Evolutionary conservation across 2,329 filamentous ascomycete species (phyloP), one percentile per base, ranked within the genome.

Genomic region (Ophidiomyces ophidiicola): DNA sequence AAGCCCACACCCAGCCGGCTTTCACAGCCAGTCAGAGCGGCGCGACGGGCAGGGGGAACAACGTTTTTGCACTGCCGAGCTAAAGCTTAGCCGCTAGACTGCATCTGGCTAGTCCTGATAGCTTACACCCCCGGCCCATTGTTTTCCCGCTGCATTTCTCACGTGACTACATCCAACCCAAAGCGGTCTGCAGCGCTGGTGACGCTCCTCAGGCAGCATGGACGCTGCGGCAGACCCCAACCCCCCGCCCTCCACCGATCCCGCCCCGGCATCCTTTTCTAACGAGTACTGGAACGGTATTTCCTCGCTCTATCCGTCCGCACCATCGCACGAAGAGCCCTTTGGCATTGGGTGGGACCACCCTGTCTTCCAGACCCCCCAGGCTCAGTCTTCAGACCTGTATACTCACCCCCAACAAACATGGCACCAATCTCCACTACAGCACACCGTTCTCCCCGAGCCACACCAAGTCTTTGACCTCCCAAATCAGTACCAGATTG

Each of bases 271-370:
- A 5, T 23, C 46, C 50, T 15, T 46, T 60, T 11, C 47, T 52
- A 12, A 37, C 53, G 60, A 61, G n/a, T 63, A 57, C 44, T 64
- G 61, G 61, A 51, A 50, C 41, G 50, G 44, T 10, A 50, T 62
- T 34, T 59, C 59, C 32, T 36, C 54, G 5, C 39, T 61, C 25
- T 63, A 59, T 41, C 19, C 44, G 4, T 32, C 46, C 6, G 31
- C 42, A 15, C 49, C 48, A 21, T 39, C 50, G 2, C 48, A 52
- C 34, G 40, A 50, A 15, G 53, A 54, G 41, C 52, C 53, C 3
- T 44, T 59, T 44, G 55, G 55, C 1, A 60, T 62, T 6, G 46
- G 46, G 23, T 62, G 57, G 59, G 57, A 61, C 36, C 55, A 56
- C 45, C 56, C 53, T n/a, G 52, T 58, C 8, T 58, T 58, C 36